These are phyloP conservation scores for Xerocomellus chrysenteron DNA, from an alignment of 768 basidiomycete genomes.

Conservation along the genomic window DNA sequence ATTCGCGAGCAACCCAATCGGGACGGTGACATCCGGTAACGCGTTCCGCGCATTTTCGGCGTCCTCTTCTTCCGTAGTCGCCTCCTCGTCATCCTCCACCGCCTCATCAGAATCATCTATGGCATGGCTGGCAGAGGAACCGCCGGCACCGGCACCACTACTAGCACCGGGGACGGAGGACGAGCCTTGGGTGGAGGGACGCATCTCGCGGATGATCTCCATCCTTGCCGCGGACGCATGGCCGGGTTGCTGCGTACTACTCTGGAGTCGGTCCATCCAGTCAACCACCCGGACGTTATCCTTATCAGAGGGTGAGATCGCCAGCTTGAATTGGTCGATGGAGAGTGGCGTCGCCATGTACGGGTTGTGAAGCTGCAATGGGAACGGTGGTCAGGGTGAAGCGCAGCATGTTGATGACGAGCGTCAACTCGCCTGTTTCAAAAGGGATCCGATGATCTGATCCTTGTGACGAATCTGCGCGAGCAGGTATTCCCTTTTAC, in stretches of 20 bases:
- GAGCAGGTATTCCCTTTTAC: slow-evolving; percentile 83
- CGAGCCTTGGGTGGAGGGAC: slow-evolving; percentile 26
- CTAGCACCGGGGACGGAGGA: neutral
- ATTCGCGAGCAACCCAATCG: slow-evolving; percentile 73
- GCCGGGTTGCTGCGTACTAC: slow-evolving; percentile 51
- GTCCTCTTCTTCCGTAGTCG: slow-evolving; percentile 37
- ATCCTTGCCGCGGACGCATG: slow-evolving; percentile 34
- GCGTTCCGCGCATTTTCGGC: slow-evolving; percentile 48
- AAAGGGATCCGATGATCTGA: slow-evolving; percentile 77
- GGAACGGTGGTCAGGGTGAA: neutral
- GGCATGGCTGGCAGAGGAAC: neutral
- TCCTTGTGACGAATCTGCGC: slow-evolving; percentile 89
- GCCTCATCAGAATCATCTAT: slow-evolving; percentile 43
- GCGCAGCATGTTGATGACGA: neutral
- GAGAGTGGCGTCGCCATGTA: slow-evolving; percentile 77
- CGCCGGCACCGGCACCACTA: neutral
- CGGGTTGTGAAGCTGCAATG: slow-evolving; percentile 60
- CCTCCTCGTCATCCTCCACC: slow-evolving; percentile 29
- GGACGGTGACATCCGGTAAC: slow-evolving; percentile 70
- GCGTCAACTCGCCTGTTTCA: slow-evolving; percentile 63
- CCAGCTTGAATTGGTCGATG: slow-evolving; percentile 76
- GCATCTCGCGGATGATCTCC: slow-evolving; percentile 30
- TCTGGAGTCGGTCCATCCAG: slow-evolving; percentile 72
- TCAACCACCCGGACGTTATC: slow-evolving; percentile 67
- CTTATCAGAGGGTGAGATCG: slow-evolving; percentile 72